Evolutionary conservation across 495 filamentous ascomycete species (phyloP).

Genomic region (Ascobolus immersus): DNA sequence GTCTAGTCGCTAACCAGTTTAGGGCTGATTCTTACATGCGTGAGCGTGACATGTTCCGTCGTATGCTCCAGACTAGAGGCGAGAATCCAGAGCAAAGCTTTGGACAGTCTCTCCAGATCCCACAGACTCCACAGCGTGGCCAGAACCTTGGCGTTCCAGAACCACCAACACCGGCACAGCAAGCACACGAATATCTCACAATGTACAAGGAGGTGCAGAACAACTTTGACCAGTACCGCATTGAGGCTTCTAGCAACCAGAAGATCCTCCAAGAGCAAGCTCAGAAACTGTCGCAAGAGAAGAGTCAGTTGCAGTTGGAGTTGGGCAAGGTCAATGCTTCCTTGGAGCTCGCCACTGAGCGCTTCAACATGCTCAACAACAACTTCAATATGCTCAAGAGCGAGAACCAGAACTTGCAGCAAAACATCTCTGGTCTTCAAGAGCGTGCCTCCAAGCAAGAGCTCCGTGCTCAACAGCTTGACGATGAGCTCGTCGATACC

Average conservation of each 20-base stretch:
- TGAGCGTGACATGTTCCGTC: slow-evolving; percentile 89
- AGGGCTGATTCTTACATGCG: slow-evolving; percentile 77
- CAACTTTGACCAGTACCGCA: slow-evolving; percentile 72
- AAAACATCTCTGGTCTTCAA: slow-evolving; percentile 43
- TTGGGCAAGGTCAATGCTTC: slow-evolving; percentile 53
- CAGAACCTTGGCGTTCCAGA: slow-evolving; percentile 24
- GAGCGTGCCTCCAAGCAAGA: slow-evolving; percentile 77
- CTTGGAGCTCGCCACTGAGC: slow-evolving; percentile 50
- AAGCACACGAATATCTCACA: slow-evolving; percentile 36
- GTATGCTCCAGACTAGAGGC: slow-evolving; percentile 56
- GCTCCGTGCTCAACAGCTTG: slow-evolving; percentile 62
- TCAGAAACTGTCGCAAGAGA: slow-evolving; percentile 55
- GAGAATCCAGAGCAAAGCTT: slow-evolving; percentile 36
- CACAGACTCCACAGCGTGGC: slow-evolving; percentile 1
- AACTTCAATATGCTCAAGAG: slow-evolving; percentile 59
- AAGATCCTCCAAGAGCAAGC: slow-evolving; percentile 63
- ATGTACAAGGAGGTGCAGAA: slow-evolving; percentile 61
- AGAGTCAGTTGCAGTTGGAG: slow-evolving; percentile 55
- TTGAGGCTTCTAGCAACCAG: slow-evolving; percentile 56
- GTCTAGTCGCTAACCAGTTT: neutral
- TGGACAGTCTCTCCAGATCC: slow-evolving; percentile 13
- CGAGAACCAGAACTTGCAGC: slow-evolving; percentile 66
- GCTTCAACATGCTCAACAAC: slow-evolving; percentile 70
- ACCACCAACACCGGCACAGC: slow-evolving; percentile 20
- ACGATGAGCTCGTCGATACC: slow-evolving; percentile 75